Conservation (phyloP, 352 stramenopile genomes). For the Chrysophaeum taylorii region DNA sequence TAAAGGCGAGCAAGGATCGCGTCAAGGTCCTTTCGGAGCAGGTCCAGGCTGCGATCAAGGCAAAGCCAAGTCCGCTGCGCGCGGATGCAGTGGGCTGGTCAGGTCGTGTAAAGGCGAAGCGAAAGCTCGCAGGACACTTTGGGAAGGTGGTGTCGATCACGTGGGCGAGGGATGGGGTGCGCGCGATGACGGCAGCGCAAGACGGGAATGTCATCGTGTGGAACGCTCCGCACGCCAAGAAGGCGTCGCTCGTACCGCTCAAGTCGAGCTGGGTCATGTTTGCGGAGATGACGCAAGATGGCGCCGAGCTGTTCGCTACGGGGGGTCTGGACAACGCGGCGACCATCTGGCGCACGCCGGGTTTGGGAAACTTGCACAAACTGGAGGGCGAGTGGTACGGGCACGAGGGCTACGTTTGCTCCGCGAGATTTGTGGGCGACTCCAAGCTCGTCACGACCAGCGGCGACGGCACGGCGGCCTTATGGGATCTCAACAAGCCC, state of each 20-base stretch:
- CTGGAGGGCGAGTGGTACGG: background rate
- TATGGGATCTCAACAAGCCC: background rate
- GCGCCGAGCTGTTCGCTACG: background rate
- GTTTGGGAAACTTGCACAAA: too few relatives aligned
- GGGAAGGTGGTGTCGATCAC: background rate
- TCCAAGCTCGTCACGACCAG: background rate
- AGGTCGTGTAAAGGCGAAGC: too few relatives aligned
- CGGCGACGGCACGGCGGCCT: background rate
- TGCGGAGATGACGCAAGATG: background rate
- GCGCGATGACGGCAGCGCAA: background rate
- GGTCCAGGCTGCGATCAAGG: too few relatives aligned
- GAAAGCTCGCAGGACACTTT: background rate
- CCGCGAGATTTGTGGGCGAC: background rate
- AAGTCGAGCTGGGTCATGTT: constrained; percentile 2
- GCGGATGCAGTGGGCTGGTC: too few relatives aligned
- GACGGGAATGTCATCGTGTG: constrained; percentile 9
- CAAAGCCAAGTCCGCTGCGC: too few relatives aligned
- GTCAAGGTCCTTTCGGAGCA: too few relatives aligned
- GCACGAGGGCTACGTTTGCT: constrained; percentile 3
- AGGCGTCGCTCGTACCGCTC: background rate
- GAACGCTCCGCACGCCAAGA: background rate
- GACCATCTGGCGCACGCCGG: background rate
- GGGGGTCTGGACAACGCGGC: constrained; percentile 2
- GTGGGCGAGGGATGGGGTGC: background rate
- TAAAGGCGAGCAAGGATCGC: too few relatives aligned